phyloP scores from a whole-genome alignment of 1,284 basidiomycete species.

The Athelia sp. region DNA sequence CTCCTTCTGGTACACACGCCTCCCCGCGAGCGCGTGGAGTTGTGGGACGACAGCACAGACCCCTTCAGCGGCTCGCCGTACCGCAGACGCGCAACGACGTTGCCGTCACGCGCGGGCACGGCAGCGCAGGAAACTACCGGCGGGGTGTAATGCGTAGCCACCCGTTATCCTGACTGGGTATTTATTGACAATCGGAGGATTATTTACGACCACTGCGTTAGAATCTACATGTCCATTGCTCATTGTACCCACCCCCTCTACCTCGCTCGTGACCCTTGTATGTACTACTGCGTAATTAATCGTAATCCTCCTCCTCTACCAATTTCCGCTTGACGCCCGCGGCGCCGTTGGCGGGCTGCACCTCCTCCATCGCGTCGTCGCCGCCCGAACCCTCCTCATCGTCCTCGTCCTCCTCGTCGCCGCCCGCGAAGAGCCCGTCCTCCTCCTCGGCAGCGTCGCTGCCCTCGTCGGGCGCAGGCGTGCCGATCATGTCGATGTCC shows the following conservation, averaged over 20 bases:
- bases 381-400: constrained; percentile 37
- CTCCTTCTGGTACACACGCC: constrained; percentile 61
- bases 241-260: too few species aligned
- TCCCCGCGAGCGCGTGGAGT: constrained; percentile 39
- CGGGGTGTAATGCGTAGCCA: too few species aligned
- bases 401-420: constrained; percentile 66
- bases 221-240: too few species aligned
- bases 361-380: constrained; percentile 67
- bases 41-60: constrained; percentile 21
- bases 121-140: too few species aligned
- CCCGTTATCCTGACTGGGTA: neutral
- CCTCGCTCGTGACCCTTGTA: too few species aligned
- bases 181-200: neutral
- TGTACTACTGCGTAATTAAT: constrained; percentile 32
- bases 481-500: constrained; percentile 62
- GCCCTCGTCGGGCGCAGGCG: constrained; percentile 50
- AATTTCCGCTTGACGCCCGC: constrained; percentile 70
- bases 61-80: neutral
- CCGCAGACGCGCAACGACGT: too few species aligned
- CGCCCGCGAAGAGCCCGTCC: constrained; percentile 62
- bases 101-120: too few species aligned
- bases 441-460: constrained; percentile 59
- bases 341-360: constrained; percentile 46
- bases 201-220: too few species aligned
- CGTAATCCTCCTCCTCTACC: constrained; percentile 83